These are phyloP conservation scores for Rubia yunnanensis DNA, from an alignment of 257 asterid genomes.

Conservation along the genomic window DNA sequence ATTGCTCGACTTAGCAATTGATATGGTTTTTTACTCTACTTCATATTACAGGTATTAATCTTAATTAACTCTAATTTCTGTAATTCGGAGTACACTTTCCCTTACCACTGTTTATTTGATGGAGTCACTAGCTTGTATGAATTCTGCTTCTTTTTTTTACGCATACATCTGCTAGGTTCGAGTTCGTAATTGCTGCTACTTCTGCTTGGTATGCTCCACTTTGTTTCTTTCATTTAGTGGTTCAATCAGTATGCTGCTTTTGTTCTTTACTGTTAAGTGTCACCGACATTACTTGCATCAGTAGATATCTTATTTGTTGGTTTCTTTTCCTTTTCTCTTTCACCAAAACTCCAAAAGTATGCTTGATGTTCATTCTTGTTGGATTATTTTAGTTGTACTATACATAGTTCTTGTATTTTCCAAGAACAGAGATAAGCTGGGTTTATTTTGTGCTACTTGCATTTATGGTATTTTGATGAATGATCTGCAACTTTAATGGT, in stretches of 20 bases:
- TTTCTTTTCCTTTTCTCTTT: not conserved
- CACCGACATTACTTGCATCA: conserved; percentile 12
- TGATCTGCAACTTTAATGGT: too few species aligned
- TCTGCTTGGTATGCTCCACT: conserved; percentile 42
- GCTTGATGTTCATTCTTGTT: not conserved
- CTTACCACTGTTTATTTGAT: too few species aligned
- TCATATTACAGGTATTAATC: too few species aligned
- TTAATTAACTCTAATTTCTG: too few species aligned
- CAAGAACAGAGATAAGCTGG: not conserved
- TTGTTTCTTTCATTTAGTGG: not conserved
- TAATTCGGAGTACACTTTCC: too few species aligned
- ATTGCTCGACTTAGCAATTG: too few species aligned
- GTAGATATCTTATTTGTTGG: not conserved
- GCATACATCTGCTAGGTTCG: too few species aligned
- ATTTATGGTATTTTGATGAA: too few species aligned
- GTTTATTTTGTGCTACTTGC: not conserved
- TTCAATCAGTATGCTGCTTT: not conserved
- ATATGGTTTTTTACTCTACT: too few species aligned
- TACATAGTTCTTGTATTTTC: not conserved
- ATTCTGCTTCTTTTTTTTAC: too few species aligned
- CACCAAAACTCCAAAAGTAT: too few species aligned
- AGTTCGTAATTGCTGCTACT: conserved; percentile 30
- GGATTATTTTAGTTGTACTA: not conserved
- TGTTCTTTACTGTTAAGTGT: not conserved
- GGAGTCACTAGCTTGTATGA: too few species aligned